Evolutionary conservation across 2,329 filamentous ascomycete species (phyloP), one percentile per base, ranked within the genome.

Genomic region (Claviceps monticola): DNA sequence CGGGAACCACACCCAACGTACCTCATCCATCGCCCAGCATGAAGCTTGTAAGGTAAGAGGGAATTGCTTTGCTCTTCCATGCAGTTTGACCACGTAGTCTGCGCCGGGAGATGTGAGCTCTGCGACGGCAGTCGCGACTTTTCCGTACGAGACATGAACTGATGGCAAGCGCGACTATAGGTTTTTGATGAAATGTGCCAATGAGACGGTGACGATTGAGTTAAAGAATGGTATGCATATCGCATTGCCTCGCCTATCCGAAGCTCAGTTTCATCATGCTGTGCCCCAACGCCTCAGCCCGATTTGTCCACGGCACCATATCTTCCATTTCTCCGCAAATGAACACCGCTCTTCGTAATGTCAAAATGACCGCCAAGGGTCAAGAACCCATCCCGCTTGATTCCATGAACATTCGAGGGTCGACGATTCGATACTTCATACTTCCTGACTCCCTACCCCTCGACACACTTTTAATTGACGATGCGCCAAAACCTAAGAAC

Each of bases 101-200:
- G 23, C 29, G 26, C 21, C 38, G 9, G 5, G 14, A 38, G 7
- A 21, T 19, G 26, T n/a, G 11, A 17, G 26, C 29, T 45, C 14
- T 23, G 26, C 29, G 14, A 13, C 41, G 39, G 4, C 19, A 3
- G 11, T 38, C 13, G 17, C 13, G 17, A 50, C 2, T 26, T 6
- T 47, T 55, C 58, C 49, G 46, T 56, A 46, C 55, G 56, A 56
- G 52, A 56, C 51, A 26, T 17, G 39, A 43, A 39, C 51, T 53
- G 29, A 53, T 43, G 16, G 8, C 39, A 34, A n/a, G 43, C 48
- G 48, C 21, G 43, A 51, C 49, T 34, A 34, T 69, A 97, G 93
- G 69, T 98, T 98, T 71, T 77, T 98, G 62, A 97, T 97, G 91
- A 98, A 98, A 78, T 97, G 91, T 71, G 83, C 87, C 71, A 97